Percentiles rank a stretch among this genome's conserved stretches.
Conservation (phyloP, 768 basidiomycete species). For the Russula vinacea region DNA sequence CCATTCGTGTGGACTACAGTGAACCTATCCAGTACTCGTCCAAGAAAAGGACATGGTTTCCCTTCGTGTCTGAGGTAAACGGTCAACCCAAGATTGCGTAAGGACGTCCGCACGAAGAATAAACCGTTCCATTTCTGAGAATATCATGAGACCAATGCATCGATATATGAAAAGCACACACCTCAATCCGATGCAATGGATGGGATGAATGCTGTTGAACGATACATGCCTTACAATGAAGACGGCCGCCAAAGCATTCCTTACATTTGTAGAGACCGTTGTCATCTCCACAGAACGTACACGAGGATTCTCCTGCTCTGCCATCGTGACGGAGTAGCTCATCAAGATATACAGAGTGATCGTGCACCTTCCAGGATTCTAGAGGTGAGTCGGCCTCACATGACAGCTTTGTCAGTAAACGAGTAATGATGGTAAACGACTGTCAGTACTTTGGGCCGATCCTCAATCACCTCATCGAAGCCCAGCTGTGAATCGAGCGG, state of each 20-base stretch:
- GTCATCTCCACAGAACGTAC: not conserved
- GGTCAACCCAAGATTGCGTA: not conserved
- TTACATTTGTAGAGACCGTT: not conserved
- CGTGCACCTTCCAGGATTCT: not conserved
- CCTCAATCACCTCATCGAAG: too few relatives aligned
- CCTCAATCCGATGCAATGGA: not conserved
- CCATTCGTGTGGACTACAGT: not conserved
- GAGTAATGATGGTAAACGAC: not conserved
- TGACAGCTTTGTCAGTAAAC: not conserved
- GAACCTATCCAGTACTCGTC: not conserved
- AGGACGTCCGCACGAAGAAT: not conserved
- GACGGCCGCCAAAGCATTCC: not conserved
- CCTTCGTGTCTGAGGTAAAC: not conserved
- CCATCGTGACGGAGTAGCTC: slow-evolving; percentile 1
- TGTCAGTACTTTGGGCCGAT: not conserved
- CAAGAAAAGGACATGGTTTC: not conserved
- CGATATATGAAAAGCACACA: not conserved
- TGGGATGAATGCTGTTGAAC: not conserved
- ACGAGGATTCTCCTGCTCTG: not conserved
- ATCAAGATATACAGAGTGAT: not conserved
- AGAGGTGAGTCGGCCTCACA: not conserved
- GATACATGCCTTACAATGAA: not conserved
- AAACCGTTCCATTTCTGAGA: not conserved
- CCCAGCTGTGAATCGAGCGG: not conserved
- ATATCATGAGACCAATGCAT: not conserved